Evolutionary conservation across 208 protist genomes (phyloP), one percentile per base, ranked within the genome.

Genomic region (Wallacemonas sp.): DNA sequence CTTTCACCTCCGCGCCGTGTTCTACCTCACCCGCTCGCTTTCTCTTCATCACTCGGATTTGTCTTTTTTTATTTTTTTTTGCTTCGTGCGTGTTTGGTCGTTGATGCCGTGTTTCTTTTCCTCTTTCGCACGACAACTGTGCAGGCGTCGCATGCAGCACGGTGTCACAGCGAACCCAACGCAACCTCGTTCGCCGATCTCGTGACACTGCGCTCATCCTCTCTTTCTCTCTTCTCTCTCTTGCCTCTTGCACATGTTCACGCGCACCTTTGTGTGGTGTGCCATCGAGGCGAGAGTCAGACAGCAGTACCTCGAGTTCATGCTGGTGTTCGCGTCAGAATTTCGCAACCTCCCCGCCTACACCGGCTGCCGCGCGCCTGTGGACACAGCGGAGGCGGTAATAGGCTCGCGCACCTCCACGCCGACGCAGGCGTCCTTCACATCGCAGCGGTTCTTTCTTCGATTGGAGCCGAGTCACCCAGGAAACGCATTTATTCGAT

Each of bases 261-360:
- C 26, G 45, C 4, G 34, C 17, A 38, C 19, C 1, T 29, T 33
- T 1, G 21, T 44, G 5, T 5, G n/a, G 19, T 22, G 42, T 13
- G 38, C 21, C 6, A 76, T 85, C 45, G 69, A 86, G 55, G 59
- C 61, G 15, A 78, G 79, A 2, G 76, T 88, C 13, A 73, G 73
- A n/a, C 62, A 80, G 39, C 76, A 88, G 10, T 91, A 91, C 34
- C 38, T 88, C 2, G 85, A 91, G 54, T 88, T 91, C 52, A 79
- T 91, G 73, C 66, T 82, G n/a, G 73, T 57, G 12, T 57, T 88
- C 26, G 57, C 78, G 1, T 72, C 85, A 0, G 64, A 83, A 45
- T 45, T 83, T 1, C 12, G 44, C n/a, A 62, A 62, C 37, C 55
- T 62, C n/a, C 55, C 55, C 22, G 38, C 36, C 4, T 37, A 62